These are phyloP conservation scores for Lotmaria passim DNA, from an alignment of 208 protist genomes.

Conservation along the genomic window DNA sequence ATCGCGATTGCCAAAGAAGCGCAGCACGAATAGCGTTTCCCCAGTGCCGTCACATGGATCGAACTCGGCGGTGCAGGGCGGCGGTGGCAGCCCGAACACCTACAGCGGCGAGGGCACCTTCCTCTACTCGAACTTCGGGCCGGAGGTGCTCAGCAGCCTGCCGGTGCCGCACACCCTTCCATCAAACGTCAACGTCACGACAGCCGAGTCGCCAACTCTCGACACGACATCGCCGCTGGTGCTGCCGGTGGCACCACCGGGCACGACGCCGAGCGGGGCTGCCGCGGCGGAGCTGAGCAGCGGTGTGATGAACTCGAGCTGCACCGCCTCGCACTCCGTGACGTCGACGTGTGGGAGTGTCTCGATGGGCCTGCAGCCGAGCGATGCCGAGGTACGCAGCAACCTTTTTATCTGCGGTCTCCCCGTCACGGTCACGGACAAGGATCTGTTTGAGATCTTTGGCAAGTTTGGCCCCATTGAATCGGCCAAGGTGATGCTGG, in stretches of 20 bases:
- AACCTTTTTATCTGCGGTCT: conserved; percentile 83
- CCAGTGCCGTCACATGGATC: conserved; percentile 17
- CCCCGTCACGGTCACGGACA: conserved; percentile 45
- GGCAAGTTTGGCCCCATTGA: conserved; percentile 55
- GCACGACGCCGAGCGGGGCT: background rate
- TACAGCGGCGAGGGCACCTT: conserved; percentile 23
- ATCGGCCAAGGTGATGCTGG: conserved; percentile 85
- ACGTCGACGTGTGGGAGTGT: background rate
- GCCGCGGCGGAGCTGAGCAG: background rate
- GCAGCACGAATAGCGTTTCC: conserved; percentile 19
- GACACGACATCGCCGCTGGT: background rate
- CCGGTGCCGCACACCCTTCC: background rate
- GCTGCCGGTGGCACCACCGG: background rate
- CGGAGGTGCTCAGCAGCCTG: conserved; percentile 5
- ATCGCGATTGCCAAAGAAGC: background rate
- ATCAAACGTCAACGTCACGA: background rate
- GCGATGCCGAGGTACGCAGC: conserved; percentile 59
- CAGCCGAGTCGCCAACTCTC: too few species aligned
- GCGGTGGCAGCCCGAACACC: conserved; percentile 16
- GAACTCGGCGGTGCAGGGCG: background rate
- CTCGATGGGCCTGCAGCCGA: conserved; percentile 4
- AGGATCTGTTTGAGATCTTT: conserved; percentile 53
- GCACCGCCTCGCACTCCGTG: background rate
- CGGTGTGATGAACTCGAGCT: background rate
- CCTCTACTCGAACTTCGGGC: conserved; percentile 22